phyloP scores from a whole-genome alignment of 129 eudicot species.

The Smallanthus sonchifolius region DNA sequence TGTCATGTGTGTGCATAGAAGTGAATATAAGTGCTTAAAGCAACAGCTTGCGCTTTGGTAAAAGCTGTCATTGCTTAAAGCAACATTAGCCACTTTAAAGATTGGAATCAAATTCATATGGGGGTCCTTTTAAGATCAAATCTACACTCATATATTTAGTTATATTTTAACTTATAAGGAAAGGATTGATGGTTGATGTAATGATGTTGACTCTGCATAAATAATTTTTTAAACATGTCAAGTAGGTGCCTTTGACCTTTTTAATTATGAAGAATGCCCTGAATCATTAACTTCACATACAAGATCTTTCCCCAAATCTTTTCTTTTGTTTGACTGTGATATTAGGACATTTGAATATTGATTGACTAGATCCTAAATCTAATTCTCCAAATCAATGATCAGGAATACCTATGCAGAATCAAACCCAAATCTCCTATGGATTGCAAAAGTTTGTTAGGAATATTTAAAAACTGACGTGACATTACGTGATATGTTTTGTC shows the following conservation, averaged over 20 bases:
- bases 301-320: slow-evolving; percentile 17
- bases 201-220: slow-evolving; percentile 41
- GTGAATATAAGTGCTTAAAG: slow-evolving; percentile 24
- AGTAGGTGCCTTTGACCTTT: slow-evolving; percentile 26
- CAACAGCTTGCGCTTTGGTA: slow-evolving; percentile 24
- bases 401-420: neutral
- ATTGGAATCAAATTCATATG: slow-evolving; percentile 25
- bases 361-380: neutral
- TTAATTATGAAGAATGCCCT: slow-evolving; percentile 25
- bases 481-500: too few relatives aligned
- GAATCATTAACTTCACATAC: slow-evolving; percentile 24
- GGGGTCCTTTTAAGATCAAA: slow-evolving; percentile 24
- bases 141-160: slow-evolving; percentile 22
- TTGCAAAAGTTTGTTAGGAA: too few relatives aligned
- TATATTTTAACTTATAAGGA: slow-evolving; percentile 32
- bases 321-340: neutral
- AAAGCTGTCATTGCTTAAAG: slow-evolving; percentile 43
- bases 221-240: slow-evolving; percentile 29
- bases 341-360: neutral
- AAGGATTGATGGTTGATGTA: slow-evolving; percentile 39
- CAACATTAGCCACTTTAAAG: slow-evolving; percentile 31
- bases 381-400: neutral
- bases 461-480: too few relatives aligned
- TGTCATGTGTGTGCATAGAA: neutral
- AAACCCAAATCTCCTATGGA: neutral